phyloP scores from a whole-genome alignment of 805 yeast genomes.

The Candida awuae region DNA sequence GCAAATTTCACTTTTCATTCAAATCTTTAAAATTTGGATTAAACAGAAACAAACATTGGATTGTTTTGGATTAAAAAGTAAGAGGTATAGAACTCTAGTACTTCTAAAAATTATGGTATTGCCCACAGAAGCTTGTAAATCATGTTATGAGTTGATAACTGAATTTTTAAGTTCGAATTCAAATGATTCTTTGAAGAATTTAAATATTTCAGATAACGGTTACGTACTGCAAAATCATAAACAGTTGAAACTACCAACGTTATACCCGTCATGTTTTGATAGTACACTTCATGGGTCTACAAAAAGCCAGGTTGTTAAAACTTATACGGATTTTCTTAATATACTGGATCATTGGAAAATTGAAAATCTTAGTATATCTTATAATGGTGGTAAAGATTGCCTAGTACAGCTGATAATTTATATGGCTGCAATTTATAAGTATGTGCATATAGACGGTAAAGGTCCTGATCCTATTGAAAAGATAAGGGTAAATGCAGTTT shows the following conservation, averaged over 20 bases:
- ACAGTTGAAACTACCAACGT: conserved; percentile 3
- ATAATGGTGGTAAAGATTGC: conserved; percentile 97
- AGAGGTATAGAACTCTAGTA: no score
- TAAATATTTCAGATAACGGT: neutral
- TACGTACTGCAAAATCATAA: neutral
- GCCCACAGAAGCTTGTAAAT: neutral
- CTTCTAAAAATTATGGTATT: no score
- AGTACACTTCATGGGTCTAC: conserved; percentile 15
- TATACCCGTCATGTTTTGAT: conserved; percentile 6
- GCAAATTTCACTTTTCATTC: no score
- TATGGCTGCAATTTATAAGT: conserved; percentile 41
- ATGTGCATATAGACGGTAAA: conserved; percentile 12
- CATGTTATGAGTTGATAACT: neutral
- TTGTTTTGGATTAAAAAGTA: no score
- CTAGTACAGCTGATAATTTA: conserved; percentile 76
- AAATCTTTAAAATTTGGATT: no score
- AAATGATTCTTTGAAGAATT: no score
- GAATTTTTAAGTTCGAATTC: neutral
- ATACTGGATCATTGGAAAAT: conserved; percentile 20
- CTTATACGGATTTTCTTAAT: conserved; percentile 16
- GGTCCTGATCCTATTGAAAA: neutral
- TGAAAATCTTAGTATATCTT: conserved; percentile 66
- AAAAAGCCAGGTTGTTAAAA: conserved; percentile 19
- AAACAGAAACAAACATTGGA: no score
- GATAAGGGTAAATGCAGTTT: conserved; percentile 45